Percentiles rank a stretch among this genome's conserved stretches.
These are phyloP conservation scores for Clarireedia monteithiana DNA, from an alignment of 2,329 filamentous ascomycete species.

Conservation along the genomic window DNA sequence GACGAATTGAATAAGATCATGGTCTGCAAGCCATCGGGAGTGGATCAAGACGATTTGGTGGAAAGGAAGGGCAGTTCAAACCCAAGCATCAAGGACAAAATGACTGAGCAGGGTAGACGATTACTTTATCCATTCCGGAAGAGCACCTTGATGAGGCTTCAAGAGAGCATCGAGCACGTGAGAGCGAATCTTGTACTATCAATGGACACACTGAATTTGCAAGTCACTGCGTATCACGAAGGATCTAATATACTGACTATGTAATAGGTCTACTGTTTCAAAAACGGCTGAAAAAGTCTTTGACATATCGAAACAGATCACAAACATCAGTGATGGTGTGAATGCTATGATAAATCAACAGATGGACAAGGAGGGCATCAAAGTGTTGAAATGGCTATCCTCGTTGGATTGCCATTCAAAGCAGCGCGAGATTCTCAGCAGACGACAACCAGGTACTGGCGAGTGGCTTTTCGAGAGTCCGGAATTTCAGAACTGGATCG, in stretches of 20 bases:
- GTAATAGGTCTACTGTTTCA: neutral
- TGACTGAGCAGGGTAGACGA: slow-evolving; percentile 9
- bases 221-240: neutral
- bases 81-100: neutral
- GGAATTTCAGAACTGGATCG: slow-evolving; percentile 14
- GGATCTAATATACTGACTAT: neutral
- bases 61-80: neutral
- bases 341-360: slow-evolving; percentile 4
- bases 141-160: slow-evolving; percentile 13
- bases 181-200: slow-evolving; percentile 8
- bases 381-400: slow-evolving; percentile 15
- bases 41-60: neutral
- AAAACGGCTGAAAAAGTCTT: neutral
- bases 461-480: slow-evolving; percentile 13
- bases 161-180: slow-evolving; percentile 9
- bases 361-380: slow-evolving; percentile 3
- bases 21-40: neutral
- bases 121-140: slow-evolving; percentile 15
- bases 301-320: slow-evolving; percentile 4
- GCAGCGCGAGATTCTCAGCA: slow-evolving; percentile 4
- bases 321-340: neutral
- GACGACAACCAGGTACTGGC: slow-evolving; percentile 26
- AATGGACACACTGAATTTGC: slow-evolving; percentile 11
- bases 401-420: slow-evolving; percentile 35
- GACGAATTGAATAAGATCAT: slow-evolving; percentile 5